A percentile compares a stretch with the other conserved stretches of the same genome.
Evolutionary conservation across 208 protist genomes (phyloP).

Genomic region (Acanthamoeba royreba): DNA sequence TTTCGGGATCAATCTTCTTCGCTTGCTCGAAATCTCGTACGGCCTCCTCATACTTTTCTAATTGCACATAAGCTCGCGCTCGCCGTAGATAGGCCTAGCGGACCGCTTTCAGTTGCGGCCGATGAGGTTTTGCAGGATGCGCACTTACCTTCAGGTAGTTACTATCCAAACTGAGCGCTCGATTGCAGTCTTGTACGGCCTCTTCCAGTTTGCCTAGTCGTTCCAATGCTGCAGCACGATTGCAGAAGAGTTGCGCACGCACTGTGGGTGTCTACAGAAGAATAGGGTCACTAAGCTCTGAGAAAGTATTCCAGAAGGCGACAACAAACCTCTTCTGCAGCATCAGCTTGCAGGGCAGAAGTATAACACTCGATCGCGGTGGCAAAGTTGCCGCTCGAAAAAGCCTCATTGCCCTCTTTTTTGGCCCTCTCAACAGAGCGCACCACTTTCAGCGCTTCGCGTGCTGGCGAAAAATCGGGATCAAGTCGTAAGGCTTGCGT

Average conservation of each 20-base stretch:
- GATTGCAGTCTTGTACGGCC: background rate
- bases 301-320: no score
- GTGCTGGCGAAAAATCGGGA: conserved; percentile 53
- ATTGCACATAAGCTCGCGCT: conserved; percentile 22
- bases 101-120: conserved; percentile 32
- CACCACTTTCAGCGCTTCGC: conserved; percentile 51
- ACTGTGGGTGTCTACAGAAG: background rate
- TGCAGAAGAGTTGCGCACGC: conserved; percentile 54
- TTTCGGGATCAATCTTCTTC: conserved; percentile 4
- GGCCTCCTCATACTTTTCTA: conserved; percentile 66
- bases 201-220: conserved; percentile 26
- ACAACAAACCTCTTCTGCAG: background rate
- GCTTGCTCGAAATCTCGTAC: conserved; percentile 65
- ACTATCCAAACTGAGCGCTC: background rate
- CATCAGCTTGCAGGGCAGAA: conserved; percentile 55
- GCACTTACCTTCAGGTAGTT: background rate
- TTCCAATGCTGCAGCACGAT: conserved; percentile 56
- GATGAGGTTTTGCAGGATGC: conserved; percentile 47
- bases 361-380: conserved; percentile 56
- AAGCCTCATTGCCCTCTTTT: conserved; percentile 70
- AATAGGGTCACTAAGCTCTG: no score
- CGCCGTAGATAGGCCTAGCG: conserved; percentile 56
- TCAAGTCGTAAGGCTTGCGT: conserved; percentile 54
- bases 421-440: conserved; percentile 43
- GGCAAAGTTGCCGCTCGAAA: conserved; percentile 50